These are phyloP conservation scores for Carpinus fangiana DNA, from an alignment of 306 rosid genomes.

Conservation along the genomic window DNA sequence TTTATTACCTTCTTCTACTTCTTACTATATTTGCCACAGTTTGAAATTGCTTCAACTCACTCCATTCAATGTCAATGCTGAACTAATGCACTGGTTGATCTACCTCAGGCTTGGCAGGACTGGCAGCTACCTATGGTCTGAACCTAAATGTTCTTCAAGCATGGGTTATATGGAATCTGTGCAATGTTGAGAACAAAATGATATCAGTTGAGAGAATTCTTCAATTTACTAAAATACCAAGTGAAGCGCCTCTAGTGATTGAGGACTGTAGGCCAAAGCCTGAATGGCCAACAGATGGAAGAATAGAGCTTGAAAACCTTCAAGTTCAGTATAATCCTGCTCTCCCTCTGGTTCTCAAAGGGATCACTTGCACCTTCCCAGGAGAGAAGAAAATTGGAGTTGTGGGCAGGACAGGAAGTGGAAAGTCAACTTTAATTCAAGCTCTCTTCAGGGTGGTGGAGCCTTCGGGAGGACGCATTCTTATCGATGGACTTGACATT, in stretches of 20 bases:
- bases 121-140: slow-evolving; percentile 79
- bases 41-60: not conserved
- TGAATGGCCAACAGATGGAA: slow-evolving; percentile 77
- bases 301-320: slow-evolving; percentile 56
- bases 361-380: slow-evolving; percentile 69
- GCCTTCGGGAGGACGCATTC: slow-evolving; percentile 58
- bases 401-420: slow-evolving; percentile 89
- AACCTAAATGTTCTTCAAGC: slow-evolving; percentile 80
- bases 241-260: slow-evolving; percentile 68
- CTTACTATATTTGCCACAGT: not conserved
- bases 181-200: slow-evolving; percentile 93
- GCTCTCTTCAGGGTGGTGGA: slow-evolving; percentile 78
- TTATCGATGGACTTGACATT: slow-evolving; percentile 61
- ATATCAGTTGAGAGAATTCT: slow-evolving; percentile 85
- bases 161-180: slow-evolving; percentile 90
- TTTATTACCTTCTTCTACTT: not conserved
- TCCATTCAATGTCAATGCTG: not conserved
- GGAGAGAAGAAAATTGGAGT: slow-evolving; percentile 66
- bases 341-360: slow-evolving; percentile 73
- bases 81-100: slow-evolving; percentile 17
- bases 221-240: slow-evolving; percentile 61
- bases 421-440: slow-evolving; percentile 81
- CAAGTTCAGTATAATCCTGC: slow-evolving; percentile 61
- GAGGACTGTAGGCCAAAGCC: slow-evolving; percentile 57
- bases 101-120: slow-evolving; percentile 77